These are phyloP conservation scores for Phytophthora sojae DNA, from an alignment of 352 stramenopile genomes.

Conservation along the genomic window DNA sequence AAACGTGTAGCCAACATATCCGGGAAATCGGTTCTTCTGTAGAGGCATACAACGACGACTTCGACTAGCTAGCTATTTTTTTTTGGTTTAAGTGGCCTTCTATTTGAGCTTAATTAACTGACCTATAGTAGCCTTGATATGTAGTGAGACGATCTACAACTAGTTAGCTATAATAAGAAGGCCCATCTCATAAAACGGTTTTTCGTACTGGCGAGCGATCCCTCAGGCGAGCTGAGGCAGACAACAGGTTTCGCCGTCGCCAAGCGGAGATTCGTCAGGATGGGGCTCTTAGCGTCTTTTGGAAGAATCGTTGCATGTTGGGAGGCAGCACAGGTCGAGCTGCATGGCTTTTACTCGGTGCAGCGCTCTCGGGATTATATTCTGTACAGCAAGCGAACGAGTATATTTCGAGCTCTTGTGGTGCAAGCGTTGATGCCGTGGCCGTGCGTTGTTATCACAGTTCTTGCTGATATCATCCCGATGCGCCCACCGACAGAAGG, in stretches of 20 bases:
- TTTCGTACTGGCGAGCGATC: no score
- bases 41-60: no score
- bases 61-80: no score
- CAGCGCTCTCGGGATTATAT: slow-evolving; percentile 15
- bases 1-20: no score
- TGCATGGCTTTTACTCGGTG: slow-evolving; percentile 28
- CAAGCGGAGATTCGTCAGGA: not conserved
- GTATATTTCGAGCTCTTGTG: not conserved
- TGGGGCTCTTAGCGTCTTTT: not conserved
- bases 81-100: no score
- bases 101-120: no score
- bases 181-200: no score
- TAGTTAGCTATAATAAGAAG: no score
- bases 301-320: slow-evolving; percentile 5
- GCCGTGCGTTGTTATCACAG: slow-evolving; percentile 29
- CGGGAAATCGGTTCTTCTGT: no score
- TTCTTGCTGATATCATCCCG: slow-evolving; percentile 29
- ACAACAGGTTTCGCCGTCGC: not conserved
- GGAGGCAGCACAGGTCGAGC: slow-evolving; percentile 24
- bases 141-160: no score
- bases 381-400: slow-evolving; percentile 5
- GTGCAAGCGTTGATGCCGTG: slow-evolving; percentile 18
- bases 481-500: slow-evolving; percentile 19
- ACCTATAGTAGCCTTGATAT: no score
- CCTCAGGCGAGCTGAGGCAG: not conserved